Conservation (phyloP, 73 alveolate genomes). For the Paramecium bursaria region DNA sequence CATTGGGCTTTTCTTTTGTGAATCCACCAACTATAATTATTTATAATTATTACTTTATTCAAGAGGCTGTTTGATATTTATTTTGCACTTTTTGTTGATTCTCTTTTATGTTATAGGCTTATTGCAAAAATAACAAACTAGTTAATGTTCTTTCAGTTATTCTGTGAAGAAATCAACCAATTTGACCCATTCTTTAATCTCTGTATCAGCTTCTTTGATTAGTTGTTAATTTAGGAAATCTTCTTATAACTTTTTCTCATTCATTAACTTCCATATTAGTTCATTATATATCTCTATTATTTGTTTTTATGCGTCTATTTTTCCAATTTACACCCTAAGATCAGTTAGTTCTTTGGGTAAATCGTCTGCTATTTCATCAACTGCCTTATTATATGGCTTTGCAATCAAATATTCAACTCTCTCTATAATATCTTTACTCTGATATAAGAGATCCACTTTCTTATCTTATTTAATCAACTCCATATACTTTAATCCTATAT, state of each 20-base stretch:
- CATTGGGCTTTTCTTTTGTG: conserved; percentile 59
- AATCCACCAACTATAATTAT: conserved; percentile 43
- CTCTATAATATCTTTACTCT: conserved; percentile 28
- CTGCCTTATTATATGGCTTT: conserved; percentile 56
- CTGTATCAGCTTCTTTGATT: conserved; percentile 47
- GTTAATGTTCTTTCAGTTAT: conserved; percentile 56
- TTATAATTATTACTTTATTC: neutral
- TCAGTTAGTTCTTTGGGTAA: conserved; percentile 70
- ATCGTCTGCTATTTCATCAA: conserved; percentile 65
- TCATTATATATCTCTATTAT: conserved; percentile 56
- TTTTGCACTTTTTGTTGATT: conserved; percentile 57
- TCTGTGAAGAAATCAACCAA: conserved; percentile 62
- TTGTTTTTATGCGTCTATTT: conserved; percentile 40
- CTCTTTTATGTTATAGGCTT: conserved; percentile 13
- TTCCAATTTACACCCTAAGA: conserved; percentile 39
- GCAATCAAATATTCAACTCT: conserved; percentile 66
- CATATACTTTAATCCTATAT: conserved; percentile 69
- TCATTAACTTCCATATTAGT: conserved; percentile 59
- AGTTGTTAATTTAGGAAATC: conserved; percentile 37
- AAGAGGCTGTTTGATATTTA: conserved; percentile 4
- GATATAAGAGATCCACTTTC: conserved; percentile 39
- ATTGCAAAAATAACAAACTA: conserved; percentile 63
- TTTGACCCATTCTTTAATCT: conserved; percentile 67
- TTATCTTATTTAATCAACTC: conserved; percentile 49
- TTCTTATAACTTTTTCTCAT: conserved; percentile 62